phyloP scores from a whole-genome alignment of 305 asterid species.

The Stenogyne calaminthoides region DNA sequence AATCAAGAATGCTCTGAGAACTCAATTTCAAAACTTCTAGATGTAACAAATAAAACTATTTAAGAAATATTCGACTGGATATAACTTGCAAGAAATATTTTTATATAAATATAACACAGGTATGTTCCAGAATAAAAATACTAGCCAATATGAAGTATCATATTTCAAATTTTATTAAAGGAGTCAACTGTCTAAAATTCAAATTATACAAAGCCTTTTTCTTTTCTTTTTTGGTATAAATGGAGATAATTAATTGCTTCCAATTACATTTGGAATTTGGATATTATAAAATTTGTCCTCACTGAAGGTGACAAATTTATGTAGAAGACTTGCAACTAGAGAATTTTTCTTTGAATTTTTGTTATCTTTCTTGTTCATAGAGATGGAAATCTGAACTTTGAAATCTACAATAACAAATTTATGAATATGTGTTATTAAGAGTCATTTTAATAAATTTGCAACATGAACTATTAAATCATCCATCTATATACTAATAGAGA shows the following conservation, averaged over 20 bases:
- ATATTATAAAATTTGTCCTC: neutral
- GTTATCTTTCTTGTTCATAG: no score
- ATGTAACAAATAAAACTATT: neutral
- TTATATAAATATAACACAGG: neutral
- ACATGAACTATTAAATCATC: neutral
- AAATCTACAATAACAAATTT: no score
- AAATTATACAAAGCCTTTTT: no score
- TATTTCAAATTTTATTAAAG: neutral
- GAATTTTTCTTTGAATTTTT: no score
- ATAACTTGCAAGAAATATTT: neutral
- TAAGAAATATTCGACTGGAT: neutral
- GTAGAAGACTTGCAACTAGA: neutral
- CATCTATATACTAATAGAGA: no score
- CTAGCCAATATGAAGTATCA: neutral
- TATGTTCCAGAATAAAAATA: neutral
- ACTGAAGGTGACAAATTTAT: neutral
- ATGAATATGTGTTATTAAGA: neutral
- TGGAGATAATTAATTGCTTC: neutral
- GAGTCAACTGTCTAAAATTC: neutral
- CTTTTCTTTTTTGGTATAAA: no score
- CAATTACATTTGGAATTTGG: neutral
- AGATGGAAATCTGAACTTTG: neutral
- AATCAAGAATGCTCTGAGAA: neutral
- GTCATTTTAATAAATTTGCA: neutral
- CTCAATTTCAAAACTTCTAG: neutral